Evolutionary conservation across 129 eudicot species (phyloP).

Genomic region (Mikania micrantha): DNA sequence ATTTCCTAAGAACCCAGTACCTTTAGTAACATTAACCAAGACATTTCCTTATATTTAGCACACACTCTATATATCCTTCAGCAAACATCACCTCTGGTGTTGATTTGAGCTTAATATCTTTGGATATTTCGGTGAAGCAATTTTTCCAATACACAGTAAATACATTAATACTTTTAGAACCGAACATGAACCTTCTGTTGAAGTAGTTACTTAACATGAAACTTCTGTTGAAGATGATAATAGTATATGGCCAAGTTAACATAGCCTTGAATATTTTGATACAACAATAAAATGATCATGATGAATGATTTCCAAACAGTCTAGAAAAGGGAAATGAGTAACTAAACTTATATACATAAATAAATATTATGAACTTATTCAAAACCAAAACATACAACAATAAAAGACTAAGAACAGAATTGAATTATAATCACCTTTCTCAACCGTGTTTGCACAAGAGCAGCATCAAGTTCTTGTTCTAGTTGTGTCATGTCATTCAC

Average conservation of each 20-base stretch:
- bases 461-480: constrained; percentile 47
- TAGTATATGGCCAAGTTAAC: neutral
- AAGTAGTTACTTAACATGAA: too few relatives aligned
- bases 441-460: constrained; percentile 36
- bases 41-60: neutral
- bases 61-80: neutral
- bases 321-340: neutral
- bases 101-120: neutral
- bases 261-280: neutral
- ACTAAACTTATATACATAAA: neutral
- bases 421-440: constrained; percentile 37
- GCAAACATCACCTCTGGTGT: neutral
- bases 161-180: neutral
- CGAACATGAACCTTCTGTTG: neutral
- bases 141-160: neutral
- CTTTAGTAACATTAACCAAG: neutral
- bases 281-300: neutral
- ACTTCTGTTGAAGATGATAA: too few relatives aligned
- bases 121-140: neutral
- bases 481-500: constrained; percentile 32
- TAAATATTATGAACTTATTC: neutral
- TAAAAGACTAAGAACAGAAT: neutral
- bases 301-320: neutral
- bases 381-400: neutral
- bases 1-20: neutral